Base-by-base conservation (phyloP, 345 rosid genomes). In the Ailanthus altissimus region DNA sequence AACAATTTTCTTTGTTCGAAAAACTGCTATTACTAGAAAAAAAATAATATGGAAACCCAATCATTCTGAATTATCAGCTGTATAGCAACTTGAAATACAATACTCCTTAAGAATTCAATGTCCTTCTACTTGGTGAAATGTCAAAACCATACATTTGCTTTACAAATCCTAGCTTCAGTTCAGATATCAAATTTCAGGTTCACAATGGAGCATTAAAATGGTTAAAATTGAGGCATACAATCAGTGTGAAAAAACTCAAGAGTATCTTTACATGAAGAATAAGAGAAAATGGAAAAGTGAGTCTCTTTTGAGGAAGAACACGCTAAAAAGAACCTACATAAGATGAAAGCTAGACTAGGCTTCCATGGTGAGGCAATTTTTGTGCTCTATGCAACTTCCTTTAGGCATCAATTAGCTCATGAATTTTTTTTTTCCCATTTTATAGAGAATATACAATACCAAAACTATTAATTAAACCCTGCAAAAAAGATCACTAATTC, bases 221-320 rank as follows among this genome's bases (percentile, higher is more conserved):
- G 32, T 25, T 40, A 46, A n/a, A 18, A 25, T 25, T 47, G 9
- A 18, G 23, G 6, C 58, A 68, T 50, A 68, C 4, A 47, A 5
- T 26, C 26, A 25, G 14, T 68, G 58, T 2, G 28, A 18, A 26
- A 8, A 8, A 72, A 20, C 65, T 23, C 63, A 59, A n/a, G 50
- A 57, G 25, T 28, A 8, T 43, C 2, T 26, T 46, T 43, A 28
- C 21, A 58, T 72, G 8, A 16, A 43, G 50, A 40, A 46, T 18
- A 36, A 6, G 43, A 21, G 15, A 38, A 57, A 18, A 56, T 25
- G 40, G 56, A 40, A 32, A 26, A 6, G 26, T 15, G 42, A 18
- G 63, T 15, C 12, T 72, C 75, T 56, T 56, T 71, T 21, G 51
- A 68, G 25, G 14, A 57, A 8, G 42, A 59, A 72, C 45, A 73